These are phyloP conservation scores for Penicillium sp. DNA, from an alignment of 2,329 filamentous ascomycete species.

Conservation along the genomic window DNA sequence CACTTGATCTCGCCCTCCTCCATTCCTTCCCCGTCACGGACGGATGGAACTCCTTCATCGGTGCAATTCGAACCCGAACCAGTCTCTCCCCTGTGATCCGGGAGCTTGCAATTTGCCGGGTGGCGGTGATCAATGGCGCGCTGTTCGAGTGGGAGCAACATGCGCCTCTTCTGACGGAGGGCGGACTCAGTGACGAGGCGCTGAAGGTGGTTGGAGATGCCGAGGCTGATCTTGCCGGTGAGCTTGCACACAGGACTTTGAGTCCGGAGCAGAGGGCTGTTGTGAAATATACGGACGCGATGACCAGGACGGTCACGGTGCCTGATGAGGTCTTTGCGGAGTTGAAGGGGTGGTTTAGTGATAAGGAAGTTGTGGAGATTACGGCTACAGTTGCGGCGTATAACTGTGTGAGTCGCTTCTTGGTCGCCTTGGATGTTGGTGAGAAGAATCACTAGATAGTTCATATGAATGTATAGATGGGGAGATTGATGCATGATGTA, in stretches of 20 bases:
- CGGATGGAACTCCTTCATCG: constrained; percentile 63
- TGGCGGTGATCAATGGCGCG: constrained; percentile 77
- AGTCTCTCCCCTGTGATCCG: constrained; percentile 58
- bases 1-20: constrained; percentile 58
- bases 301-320: constrained; percentile 75
- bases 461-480: neutral
- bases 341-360: constrained; percentile 65
- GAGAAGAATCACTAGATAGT: constrained; percentile 42
- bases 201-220: constrained; percentile 41
- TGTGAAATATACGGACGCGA: constrained; percentile 76
- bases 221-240: constrained; percentile 35
- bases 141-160: constrained; percentile 88
- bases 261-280: constrained; percentile 68
- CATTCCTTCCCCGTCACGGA: constrained; percentile 60
- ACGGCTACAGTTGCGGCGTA: constrained; percentile 79
- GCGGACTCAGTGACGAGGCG: constrained; percentile 58
- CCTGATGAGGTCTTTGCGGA: constrained; percentile 67
- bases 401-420: constrained; percentile 81
- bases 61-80: constrained; percentile 58
- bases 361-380: constrained; percentile 78
- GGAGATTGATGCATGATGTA: neutral
- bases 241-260: constrained; percentile 44
- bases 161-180: constrained; percentile 68
- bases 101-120: constrained; percentile 79
- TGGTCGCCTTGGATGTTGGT: constrained; percentile 74